Evolutionary conservation across 2,329 filamentous ascomycete genomes (phyloP).

Genomic region (Colletotrichum sp.): DNA sequence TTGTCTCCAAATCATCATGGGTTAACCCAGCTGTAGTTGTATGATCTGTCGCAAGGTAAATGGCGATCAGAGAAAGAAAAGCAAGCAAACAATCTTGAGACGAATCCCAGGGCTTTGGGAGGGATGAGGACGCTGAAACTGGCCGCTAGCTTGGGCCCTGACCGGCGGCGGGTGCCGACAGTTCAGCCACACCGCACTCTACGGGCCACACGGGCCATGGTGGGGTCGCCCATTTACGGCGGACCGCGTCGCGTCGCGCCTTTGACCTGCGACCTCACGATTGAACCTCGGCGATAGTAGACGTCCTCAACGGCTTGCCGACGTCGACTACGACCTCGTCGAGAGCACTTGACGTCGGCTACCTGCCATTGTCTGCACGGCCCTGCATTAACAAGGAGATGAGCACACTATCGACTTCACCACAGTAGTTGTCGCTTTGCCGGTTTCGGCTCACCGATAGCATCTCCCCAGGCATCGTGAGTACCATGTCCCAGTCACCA

Average conservation of each 20-base stretch:
- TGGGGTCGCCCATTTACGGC: conserved; percentile 8
- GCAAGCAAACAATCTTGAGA: background rate
- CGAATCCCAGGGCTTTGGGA: background rate
- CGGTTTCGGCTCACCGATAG: background rate
- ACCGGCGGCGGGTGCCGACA: background rate
- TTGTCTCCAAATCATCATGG: background rate
- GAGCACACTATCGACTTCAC: background rate
- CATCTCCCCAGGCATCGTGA: background rate
- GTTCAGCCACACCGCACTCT: background rate
- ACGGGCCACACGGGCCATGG: background rate
- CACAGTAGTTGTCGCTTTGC: background rate
- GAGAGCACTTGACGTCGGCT: background rate
- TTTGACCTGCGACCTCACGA: conserved; percentile 3
- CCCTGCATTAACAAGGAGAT: background rate
- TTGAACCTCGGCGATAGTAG: conserved; percentile 2
- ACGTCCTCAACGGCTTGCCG: background rate
- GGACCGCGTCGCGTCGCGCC: conserved; percentile 15
- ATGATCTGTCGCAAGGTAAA: background rate
- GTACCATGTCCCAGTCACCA: background rate
- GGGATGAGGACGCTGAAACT: background rate
- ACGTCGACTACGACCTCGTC: background rate
- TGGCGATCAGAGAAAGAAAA: background rate
- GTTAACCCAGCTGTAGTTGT: background rate
- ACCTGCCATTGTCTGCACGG: background rate
- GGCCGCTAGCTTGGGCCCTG: background rate